phyloP scores from a whole-genome alignment of 2,329 filamentous ascomycete species.

The Exserohilum turcica region DNA sequence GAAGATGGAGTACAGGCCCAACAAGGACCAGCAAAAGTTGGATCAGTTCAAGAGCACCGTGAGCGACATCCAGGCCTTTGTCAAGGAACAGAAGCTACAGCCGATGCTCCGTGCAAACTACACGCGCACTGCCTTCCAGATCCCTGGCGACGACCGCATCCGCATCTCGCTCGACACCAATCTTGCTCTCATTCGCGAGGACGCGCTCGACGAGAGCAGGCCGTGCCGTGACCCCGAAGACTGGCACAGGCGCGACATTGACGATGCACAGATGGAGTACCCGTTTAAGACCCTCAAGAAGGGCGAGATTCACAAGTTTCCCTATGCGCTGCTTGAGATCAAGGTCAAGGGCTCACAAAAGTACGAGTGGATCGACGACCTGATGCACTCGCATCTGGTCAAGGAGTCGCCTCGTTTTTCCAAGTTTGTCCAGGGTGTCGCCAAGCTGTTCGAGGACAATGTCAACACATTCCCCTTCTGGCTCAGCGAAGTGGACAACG shows the following conservation, averaged over 20 bases:
- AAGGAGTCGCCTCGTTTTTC: conserved; percentile 89
- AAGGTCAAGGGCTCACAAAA: conserved; percentile 75
- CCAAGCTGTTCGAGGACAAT: conserved; percentile 87
- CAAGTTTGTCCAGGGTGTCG: conserved; percentile 94
- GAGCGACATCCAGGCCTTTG: conserved; percentile 77
- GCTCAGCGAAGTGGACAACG: conserved; percentile 87
- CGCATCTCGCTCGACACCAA: conserved; percentile 93
- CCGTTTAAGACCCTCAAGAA: conserved; percentile 87
- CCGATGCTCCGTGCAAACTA: conserved; percentile 92
- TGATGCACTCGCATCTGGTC: conserved; percentile 91
- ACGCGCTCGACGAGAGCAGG: conserved; percentile 76
- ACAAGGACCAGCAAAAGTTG: conserved; percentile 68
- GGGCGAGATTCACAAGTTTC: conserved; percentile 89
- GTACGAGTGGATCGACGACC: conserved; percentile 84
- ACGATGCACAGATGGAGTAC: conserved; percentile 79
- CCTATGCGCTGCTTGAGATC: conserved; percentile 89
- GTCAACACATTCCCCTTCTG: conserved; percentile 97
- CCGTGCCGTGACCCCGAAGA: conserved; percentile 85
- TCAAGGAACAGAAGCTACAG: conserved; percentile 76
- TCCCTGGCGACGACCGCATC: conserved; percentile 86
- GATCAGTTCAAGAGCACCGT: conserved; percentile 74
- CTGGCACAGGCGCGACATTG: conserved; percentile 93
- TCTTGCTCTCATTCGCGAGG: conserved; percentile 80
- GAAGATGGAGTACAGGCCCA: conserved; percentile 80
- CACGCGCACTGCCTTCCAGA: conserved; percentile 92